A percentile compares a stretch with the other conserved stretches of the same genome.
Evolutionary conservation across 2,329 filamentous ascomycete species (phyloP).

Genomic region (Thielaviopsis punctulata): DNA sequence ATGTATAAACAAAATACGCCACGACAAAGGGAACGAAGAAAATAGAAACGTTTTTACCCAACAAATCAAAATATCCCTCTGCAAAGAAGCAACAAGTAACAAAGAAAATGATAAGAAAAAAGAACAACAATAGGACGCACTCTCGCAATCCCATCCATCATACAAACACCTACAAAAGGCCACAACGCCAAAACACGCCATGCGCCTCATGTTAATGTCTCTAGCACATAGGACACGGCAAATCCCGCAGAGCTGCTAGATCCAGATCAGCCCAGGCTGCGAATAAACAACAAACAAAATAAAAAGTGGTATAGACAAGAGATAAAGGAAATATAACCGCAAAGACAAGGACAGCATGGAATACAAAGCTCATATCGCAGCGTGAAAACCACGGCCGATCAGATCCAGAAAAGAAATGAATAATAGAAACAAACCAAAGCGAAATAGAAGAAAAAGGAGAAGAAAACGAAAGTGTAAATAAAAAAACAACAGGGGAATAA

Average conservation of each 20-base stretch:
- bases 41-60: constrained; percentile 10
- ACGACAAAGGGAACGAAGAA: constrained; percentile 8
- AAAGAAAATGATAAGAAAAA: neutral
- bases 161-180: neutral
- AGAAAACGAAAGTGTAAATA: neutral
- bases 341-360: constrained; percentile 9
- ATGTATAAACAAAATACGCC: too few relatives aligned
- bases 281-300: constrained; percentile 3
- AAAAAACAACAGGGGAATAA: neutral
- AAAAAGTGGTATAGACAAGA: constrained; percentile 9
- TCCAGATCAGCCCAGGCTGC: neutral
- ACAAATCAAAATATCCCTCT: constrained; percentile 2
- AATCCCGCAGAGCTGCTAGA: too few relatives aligned
- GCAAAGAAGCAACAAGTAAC: neutral
- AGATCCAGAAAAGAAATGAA: neutral
- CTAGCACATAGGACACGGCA: constrained; percentile 4
- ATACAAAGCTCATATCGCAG: constrained; percentile 12
- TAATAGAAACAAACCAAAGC: neutral
- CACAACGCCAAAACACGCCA: neutral
- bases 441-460: neutral
- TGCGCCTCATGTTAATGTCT: neutral
- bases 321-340: neutral
- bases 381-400: constrained; percentile 1
- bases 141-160: neutral
- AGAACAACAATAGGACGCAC: neutral